Percentiles rank a stretch among this genome's conserved stretches.
Conservation (phyloP, 306 rosid species). For the Datisca glomerata region DNA sequence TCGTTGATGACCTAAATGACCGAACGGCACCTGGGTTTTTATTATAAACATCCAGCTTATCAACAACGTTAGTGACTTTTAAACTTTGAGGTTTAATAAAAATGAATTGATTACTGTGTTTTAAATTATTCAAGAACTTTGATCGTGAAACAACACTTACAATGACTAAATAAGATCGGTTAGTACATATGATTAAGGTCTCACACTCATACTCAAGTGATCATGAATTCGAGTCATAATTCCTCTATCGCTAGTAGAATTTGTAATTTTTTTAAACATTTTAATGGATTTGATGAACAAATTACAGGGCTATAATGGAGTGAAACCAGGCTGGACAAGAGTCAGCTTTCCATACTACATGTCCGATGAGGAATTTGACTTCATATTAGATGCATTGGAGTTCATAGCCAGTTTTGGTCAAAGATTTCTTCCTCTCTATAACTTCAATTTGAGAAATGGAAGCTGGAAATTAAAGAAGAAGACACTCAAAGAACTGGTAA, state of each 20-base stretch:
- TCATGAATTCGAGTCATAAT: too few species aligned
- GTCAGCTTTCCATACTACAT: conserved; percentile 82
- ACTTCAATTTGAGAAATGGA: conserved; percentile 44
- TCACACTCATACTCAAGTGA: too few species aligned
- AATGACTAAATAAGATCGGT: too few species aligned
- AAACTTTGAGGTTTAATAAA: too few species aligned
- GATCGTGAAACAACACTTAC: too few species aligned
- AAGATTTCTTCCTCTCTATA: conserved; percentile 52
- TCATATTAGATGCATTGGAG: conserved; percentile 53
- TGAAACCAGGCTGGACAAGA: conserved; percentile 86
- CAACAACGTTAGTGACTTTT: too few species aligned
- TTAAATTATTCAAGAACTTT: too few species aligned
- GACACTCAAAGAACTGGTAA: conserved; percentile 22
- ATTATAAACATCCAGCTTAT: too few species aligned
- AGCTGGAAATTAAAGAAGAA: conserved; percentile 46
- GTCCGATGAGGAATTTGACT: conserved; percentile 61
- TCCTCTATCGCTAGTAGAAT: neutral
- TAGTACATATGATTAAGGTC: too few species aligned
- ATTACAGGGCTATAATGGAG: conserved; percentile 55
- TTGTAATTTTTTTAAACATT: neutral
- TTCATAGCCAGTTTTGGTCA: conserved; percentile 72
- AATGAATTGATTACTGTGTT: too few species aligned
- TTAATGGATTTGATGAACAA: neutral
- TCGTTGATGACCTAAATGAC: too few species aligned
- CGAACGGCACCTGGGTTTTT: too few species aligned